A percentile compares a stretch with the other conserved stretches of the same genome.
phyloP scores from a whole-genome alignment of 1,284 basidiomycete species.

The Apiotrichum porosum region DNA sequence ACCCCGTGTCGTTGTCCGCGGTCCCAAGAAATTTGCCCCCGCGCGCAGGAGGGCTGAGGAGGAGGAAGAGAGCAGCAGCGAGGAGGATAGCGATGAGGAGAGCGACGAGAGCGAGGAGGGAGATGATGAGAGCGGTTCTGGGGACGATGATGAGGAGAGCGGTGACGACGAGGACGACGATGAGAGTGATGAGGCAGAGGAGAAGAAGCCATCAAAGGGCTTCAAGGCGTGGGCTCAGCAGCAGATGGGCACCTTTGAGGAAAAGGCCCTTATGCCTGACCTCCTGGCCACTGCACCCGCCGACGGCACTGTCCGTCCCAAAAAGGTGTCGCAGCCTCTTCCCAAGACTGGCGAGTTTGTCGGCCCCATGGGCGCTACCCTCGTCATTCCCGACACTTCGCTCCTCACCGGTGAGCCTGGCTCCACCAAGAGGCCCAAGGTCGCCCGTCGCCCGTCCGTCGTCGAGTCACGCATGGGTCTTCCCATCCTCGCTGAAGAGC shows the following conservation, averaged over 20 bases:
- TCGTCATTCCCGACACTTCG: slow-evolving; percentile 40
- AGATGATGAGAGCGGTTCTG: slow-evolving; percentile 13
- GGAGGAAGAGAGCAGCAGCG: slow-evolving; percentile 8
- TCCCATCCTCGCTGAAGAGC: slow-evolving; percentile 90
- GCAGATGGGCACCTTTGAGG: slow-evolving; percentile 52
- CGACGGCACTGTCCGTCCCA: slow-evolving; percentile 13
- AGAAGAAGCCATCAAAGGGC: slow-evolving; percentile 49
- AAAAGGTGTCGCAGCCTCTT: slow-evolving; percentile 12
- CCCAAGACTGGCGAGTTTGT: slow-evolving; percentile 31
- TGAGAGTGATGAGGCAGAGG: slow-evolving; percentile 12
- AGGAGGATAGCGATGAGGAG: slow-evolving; percentile 19
- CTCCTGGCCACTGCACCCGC: slow-evolving; percentile 20
- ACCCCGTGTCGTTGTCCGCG: slow-evolving; percentile 29
- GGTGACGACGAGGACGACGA: slow-evolving; percentile 18
- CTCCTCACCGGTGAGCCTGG: slow-evolving; percentile 27
- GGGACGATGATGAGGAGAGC: slow-evolving; percentile 19
- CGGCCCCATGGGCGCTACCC: slow-evolving; percentile 44
- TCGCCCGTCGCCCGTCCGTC: slow-evolving; percentile 68
- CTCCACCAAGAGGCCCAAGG: slow-evolving; percentile 55
- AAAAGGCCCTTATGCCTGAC: slow-evolving; percentile 3
- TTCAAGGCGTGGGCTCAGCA: slow-evolving; percentile 84
- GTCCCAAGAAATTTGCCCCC: slow-evolving; percentile 22
- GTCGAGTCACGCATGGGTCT: slow-evolving; percentile 72
- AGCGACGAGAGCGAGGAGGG: slow-evolving; percentile 18
- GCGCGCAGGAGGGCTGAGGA: slow-evolving; percentile 8